Evolutionary conservation across 495 filamentous ascomycete species (phyloP).

Genomic region (Clavariopsis aquatica): DNA sequence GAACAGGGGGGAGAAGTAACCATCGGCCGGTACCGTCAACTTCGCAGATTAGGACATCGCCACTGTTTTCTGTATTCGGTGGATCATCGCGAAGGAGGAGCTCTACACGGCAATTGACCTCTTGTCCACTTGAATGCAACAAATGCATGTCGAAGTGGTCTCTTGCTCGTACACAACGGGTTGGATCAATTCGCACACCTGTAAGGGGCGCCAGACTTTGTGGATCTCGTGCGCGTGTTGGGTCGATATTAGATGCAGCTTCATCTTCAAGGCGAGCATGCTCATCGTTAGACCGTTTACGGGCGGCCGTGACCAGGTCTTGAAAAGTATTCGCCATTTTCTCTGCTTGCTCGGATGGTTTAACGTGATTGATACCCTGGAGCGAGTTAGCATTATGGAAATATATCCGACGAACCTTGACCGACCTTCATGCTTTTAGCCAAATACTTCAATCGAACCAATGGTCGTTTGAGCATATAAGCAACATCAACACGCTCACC

Average conservation of each 20-base stretch:
- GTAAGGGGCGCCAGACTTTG: slow-evolving; percentile 68
- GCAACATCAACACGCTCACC: slow-evolving; percentile 94
- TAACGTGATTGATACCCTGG: slow-evolving; percentile 53
- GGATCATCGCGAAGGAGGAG: slow-evolving; percentile 79
- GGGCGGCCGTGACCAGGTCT: slow-evolving; percentile 71
- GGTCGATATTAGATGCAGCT: slow-evolving; percentile 79
- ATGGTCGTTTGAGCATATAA: slow-evolving; percentile 82
- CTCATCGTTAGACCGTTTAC: slow-evolving; percentile 80
- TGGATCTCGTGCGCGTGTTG: slow-evolving; percentile 74
- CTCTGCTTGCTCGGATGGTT: slow-evolving; percentile 60
- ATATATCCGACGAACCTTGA: slow-evolving; percentile 53
- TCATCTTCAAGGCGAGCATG: slow-evolving; percentile 86
- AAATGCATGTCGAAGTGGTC: slow-evolving; percentile 87
- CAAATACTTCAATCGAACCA: slow-evolving; percentile 86
- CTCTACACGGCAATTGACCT: slow-evolving; percentile 86
- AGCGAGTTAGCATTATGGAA: slow-evolving; percentile 12
- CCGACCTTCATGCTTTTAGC: slow-evolving; percentile 76
- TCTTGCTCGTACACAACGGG: slow-evolving; percentile 76
- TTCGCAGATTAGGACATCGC: slow-evolving; percentile 89
- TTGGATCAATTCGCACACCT: slow-evolving; percentile 69
- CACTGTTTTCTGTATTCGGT: slow-evolving; percentile 55
- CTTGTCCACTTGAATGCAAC: slow-evolving; percentile 84
- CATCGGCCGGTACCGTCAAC: slow-evolving; percentile 73
- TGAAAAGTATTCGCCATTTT: slow-evolving; percentile 62
- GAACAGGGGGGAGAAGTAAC: slow-evolving; percentile 86